Conservation (phyloP, 129 eudicot genomes). For the Kitagawia praeruptora region DNA sequence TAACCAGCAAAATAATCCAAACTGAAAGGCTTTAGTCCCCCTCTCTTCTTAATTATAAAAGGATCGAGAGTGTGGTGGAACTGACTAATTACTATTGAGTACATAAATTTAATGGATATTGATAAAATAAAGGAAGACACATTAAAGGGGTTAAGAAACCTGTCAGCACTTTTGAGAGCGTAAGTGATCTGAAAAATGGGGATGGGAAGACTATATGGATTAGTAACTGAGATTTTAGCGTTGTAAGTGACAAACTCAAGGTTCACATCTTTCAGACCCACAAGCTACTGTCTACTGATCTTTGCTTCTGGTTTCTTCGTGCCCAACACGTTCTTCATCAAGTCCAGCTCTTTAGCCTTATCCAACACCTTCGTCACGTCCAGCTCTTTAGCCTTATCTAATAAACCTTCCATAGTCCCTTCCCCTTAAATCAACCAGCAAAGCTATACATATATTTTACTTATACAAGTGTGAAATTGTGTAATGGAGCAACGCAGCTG, state of each 20-base stretch:
- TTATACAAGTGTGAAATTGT: background rate
- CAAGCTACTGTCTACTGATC: slow-evolving; percentile 48
- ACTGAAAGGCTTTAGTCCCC: too few relatives aligned
- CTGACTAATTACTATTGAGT: too few relatives aligned
- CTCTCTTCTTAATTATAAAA: too few relatives aligned
- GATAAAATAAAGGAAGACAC: background rate
- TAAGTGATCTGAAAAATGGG: slow-evolving; percentile 61
- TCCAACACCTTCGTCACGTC: slow-evolving; percentile 59
- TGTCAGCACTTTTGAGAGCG: slow-evolving; percentile 55
- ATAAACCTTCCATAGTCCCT: slow-evolving; percentile 31
- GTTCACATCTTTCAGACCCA: slow-evolving; percentile 57
- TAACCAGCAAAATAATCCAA: background rate
- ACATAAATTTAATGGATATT: slow-evolving; percentile 7
- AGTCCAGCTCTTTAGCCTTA: slow-evolving; percentile 41
- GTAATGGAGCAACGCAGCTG: background rate
- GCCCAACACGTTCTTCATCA: slow-evolving; percentile 51
- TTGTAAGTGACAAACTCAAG: slow-evolving; percentile 48
- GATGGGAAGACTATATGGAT: slow-evolving; percentile 53
- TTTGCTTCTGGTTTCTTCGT: slow-evolving; percentile 61
- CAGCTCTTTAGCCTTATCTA: slow-evolving; percentile 32
- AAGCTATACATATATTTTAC: background rate
- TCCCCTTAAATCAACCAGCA: background rate
- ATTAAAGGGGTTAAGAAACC: slow-evolving; percentile 20
- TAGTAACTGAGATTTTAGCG: slow-evolving; percentile 52
- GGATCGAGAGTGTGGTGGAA: too few relatives aligned